Base-by-base conservation (phyloP, 2,329 filamentous ascomycete species). In the Pseudogymnoascus sp. region DNA sequence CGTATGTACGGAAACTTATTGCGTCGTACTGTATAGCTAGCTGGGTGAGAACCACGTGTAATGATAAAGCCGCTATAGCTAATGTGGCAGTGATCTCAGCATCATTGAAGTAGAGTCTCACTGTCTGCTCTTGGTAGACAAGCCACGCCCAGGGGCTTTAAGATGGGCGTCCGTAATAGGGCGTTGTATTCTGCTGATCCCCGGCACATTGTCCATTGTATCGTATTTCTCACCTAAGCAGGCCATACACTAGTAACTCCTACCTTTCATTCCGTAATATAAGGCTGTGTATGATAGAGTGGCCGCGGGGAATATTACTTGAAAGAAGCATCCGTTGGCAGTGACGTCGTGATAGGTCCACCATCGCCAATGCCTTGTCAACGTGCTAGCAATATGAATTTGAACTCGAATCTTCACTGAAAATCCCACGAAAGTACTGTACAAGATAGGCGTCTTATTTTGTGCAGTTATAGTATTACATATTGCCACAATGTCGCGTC, bases 401-500 rank as follows among this genome's bases (percentile, higher is more conserved):
- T 55, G 49, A 55, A 7, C 49, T 35, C 49, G 28, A 18, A 33
- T 35, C 8, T 55, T 55, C 11, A 55, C 49, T 18, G 49, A 33
- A 55, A 55, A 14, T 5, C 25, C 11, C 3, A 1, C 11, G 11
- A 33, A 33, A 21, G 9, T 33, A 14, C 11, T 21, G n/a, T 35
- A 55, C 49, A 55, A 55, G n/a, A 55, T 35, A 55, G 49, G n/a
- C 23, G 45, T 35, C 9, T 55, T 55, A 14, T 35, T 55, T 16
- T 33, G 49, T 55, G 28, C 21, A 40, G 37, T 40, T 40, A n/a
- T 52, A 35, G 28, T 55, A 33, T 55, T 55, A 55, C 49, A 55
- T 55, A 33, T 35, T 55, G 16, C 16, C 49, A 55, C 25, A 55
- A 55, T 18, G n/a, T n/a, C 7, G 7, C 28, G 61, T 69, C 67